These are phyloP conservation scores for Magnolia changhungtana DNA, from an alignment of 164 flowering plant genomes.

Conservation along the genomic window DNA sequence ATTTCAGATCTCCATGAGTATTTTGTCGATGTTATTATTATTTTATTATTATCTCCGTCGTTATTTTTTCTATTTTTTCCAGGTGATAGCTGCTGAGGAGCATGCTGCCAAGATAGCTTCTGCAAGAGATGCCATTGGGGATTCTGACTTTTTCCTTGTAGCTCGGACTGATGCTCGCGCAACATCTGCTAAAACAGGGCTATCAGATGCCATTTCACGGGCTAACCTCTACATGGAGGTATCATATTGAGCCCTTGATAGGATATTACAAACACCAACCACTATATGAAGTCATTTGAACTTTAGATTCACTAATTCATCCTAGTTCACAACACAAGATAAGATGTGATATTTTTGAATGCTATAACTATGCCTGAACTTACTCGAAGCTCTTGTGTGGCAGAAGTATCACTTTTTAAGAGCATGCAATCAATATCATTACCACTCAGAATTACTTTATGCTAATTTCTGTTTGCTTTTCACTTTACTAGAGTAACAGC, in stretches of 20 bases:
- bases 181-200: conserved; percentile 21
- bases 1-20: neutral
- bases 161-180: conserved; percentile 37
- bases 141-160: conserved; percentile 33
- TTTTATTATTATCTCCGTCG: neutral
- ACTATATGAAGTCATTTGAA: neutral
- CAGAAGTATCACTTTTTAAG: neutral
- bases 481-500: too few species aligned
- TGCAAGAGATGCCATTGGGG: conserved; percentile 33
- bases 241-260: neutral
- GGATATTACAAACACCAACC: neutral
- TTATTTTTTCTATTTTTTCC: neutral
- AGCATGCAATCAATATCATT: neutral
- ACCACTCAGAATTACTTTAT: neutral
- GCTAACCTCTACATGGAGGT: conserved; percentile 37
- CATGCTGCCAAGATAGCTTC: conserved; percentile 33
- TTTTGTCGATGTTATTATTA: neutral
- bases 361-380: neutral
- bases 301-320: neutral
- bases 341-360: neutral
- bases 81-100: conserved; percentile 33
- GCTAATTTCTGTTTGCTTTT: too few species aligned
- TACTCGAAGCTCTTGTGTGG: neutral
- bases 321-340: neutral
- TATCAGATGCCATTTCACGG: conserved; percentile 27